Evolutionary conservation across 2,329 filamentous ascomycete genomes (phyloP), one percentile per base, ranked within the genome.

Genomic region (Paecilomyces fulvus): DNA sequence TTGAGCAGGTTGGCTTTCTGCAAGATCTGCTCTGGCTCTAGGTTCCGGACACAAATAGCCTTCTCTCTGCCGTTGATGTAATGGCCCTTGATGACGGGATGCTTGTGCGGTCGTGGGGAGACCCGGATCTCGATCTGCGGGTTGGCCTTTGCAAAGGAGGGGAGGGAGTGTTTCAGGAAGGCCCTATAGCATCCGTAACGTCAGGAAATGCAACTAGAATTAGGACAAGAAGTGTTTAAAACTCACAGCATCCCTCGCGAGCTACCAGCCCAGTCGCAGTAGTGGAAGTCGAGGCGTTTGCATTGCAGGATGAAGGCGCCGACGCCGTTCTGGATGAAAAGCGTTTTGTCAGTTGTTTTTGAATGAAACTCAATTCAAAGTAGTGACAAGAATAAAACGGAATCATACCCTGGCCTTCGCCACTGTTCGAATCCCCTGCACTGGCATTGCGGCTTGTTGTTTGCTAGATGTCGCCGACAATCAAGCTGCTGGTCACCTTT

Each of bases 281-380:
- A 99, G 78, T 95, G 89, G 70, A 99, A 90, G 73, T 96, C 90
- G 73, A 99, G 80, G 70, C 87, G 89, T 80, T 90, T 95, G 85
- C 94, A 99, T 79, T 96, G 92, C 57, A 96, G 84, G 75, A 99
- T 90, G 80, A 97, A 97, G 72, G 92, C 89, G 68, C 92, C 92
- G 64, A 97, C 82, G 81, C 94, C 94, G 79, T 99, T 97, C 92
- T 97, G 67, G 5, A 55, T 56, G 20, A 20, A 51, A 28, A 7
- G 21, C 21, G 51, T 60, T 43, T 63, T 55, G 30, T 60, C 51
- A 62, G 54, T 53, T 52, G 54, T 53, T 52, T 48, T 9, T 7
- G 2, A 25, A 49, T 9, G 6, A 28, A 49, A 23, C 5, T 11
- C 12, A 49, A 2, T 3, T 6, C 8, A 6, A 49, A 23, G 48